phyloP scores from a whole-genome alignment of 768 basidiomycete species.

The Agaricus sinodeliciosus region DNA sequence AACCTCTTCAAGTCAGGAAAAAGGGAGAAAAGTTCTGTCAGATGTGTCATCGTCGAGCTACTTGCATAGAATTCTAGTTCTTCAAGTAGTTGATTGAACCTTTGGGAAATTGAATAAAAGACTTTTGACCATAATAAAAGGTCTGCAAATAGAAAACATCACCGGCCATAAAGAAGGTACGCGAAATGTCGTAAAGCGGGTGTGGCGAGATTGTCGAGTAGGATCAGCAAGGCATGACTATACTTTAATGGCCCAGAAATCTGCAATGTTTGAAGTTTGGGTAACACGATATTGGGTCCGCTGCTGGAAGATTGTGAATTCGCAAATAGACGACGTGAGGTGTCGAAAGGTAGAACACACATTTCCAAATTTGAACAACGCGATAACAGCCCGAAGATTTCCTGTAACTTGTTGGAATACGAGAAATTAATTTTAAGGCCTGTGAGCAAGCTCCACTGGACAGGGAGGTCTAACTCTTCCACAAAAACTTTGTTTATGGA shows the following conservation, averaged over 20 bases:
- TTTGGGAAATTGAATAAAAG: neutral
- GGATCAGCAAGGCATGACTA: neutral
- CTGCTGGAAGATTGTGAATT: neutral
- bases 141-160: neutral
- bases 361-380: neutral
- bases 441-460: neutral
- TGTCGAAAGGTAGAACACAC: neutral
- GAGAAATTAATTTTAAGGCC: neutral
- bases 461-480: neutral
- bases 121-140: neutral
- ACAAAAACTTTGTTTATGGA: neutral
- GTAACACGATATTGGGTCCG: neutral
- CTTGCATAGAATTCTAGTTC: neutral
- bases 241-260: neutral
- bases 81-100: neutral
- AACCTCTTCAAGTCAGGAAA: conserved; percentile 2
- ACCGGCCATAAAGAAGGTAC: neutral
- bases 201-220: neutral
- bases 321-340: neutral
- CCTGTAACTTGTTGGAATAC: neutral
- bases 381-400: neutral
- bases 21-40: neutral
- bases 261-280: neutral
- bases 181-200: conserved; percentile 1
- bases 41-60: neutral